A percentile compares a stretch with the other conserved stretches of the same genome.
These are phyloP conservation scores for Moringa oleifera DNA, from an alignment of 345 rosid genomes.

Conservation along the genomic window DNA sequence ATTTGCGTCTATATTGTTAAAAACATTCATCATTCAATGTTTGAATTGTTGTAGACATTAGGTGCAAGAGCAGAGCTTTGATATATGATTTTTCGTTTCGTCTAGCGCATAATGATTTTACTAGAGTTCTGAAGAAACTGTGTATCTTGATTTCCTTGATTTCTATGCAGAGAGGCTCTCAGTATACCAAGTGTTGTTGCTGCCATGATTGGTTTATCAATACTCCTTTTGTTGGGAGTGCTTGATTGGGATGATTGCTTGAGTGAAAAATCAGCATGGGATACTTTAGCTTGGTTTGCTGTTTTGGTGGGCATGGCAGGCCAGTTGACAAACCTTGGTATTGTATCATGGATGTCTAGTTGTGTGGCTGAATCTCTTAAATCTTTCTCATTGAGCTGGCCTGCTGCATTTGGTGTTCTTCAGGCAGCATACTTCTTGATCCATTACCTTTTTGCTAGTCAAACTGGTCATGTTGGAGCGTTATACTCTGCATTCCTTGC, in stretches of 20 bases:
- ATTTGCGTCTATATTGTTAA: not conserved
- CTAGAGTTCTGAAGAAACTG: slow-evolving; percentile 3
- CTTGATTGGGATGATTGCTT: slow-evolving; percentile 97
- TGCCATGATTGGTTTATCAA: slow-evolving; percentile 89
- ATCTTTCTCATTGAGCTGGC: slow-evolving; percentile 84
- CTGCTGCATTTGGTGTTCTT: slow-evolving; percentile 74
- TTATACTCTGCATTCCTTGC: slow-evolving; percentile 96
- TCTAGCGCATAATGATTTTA: not conserved
- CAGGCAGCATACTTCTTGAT: slow-evolving; percentile 91
- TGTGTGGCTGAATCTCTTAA: slow-evolving; percentile 62
- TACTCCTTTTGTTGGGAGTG: slow-evolving; percentile 81
- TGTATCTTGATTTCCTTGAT: slow-evolving; percentile 14
- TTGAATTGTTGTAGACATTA: no score
- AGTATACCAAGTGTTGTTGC: slow-evolving; percentile 94
- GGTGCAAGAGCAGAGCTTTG: no score
- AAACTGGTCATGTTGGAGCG: slow-evolving; percentile 95
- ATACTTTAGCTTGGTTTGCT: slow-evolving; percentile 93
- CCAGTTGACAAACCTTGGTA: slow-evolving; percentile 81
- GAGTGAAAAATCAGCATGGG: slow-evolving; percentile 97
- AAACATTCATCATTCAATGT: not conserved
- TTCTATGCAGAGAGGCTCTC: slow-evolving; percentile 53
- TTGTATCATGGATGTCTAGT: slow-evolving; percentile 83
- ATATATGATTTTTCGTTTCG: slow-evolving; percentile 1
- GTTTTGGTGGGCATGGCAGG: slow-evolving; percentile 96
- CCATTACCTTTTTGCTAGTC: slow-evolving; percentile 97